Percentiles rank a stretch among this genome's conserved stretches.
phyloP scores from a whole-genome alignment of 768 basidiomycete genomes.

The Rhizopogon vesiculosus region DNA sequence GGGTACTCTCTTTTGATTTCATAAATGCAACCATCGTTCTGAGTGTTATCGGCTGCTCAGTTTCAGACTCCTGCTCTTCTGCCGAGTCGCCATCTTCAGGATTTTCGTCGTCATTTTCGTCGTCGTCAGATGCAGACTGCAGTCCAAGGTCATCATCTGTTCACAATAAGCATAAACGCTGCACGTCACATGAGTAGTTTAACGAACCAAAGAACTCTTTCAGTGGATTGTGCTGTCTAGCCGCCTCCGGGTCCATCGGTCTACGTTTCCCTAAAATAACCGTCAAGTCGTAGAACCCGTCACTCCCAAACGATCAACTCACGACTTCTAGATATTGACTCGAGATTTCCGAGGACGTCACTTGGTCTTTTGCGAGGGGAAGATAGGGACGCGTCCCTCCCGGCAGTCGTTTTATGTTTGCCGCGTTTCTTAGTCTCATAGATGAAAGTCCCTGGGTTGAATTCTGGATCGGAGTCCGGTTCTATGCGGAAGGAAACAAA shows the following conservation, averaged over 20 bases:
- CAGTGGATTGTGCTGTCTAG: slow-evolving; percentile 35
- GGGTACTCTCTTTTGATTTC: slow-evolving; percentile 3
- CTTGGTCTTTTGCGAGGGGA: slow-evolving; percentile 13
- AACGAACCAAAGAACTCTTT: slow-evolving; percentile 45
- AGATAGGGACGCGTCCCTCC: slow-evolving; percentile 6
- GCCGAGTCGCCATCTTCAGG: slow-evolving; percentile 17
- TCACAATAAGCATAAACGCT: not conserved
- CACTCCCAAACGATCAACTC: not conserved
- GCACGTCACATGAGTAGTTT: not conserved
- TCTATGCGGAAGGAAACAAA: slow-evolving; percentile 13
- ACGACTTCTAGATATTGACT: slow-evolving; percentile 9
- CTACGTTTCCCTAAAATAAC: slow-evolving; percentile 2
- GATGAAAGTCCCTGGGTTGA: slow-evolving; percentile 23
- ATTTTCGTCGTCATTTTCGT: slow-evolving; percentile 13
- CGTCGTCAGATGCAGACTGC: slow-evolving; percentile 48
- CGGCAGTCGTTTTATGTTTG: slow-evolving; percentile 14
- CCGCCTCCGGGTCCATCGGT: not conserved
- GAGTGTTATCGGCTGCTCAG: slow-evolving; percentile 14
- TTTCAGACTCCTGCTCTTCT: slow-evolving; percentile 19
- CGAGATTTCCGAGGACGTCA: slow-evolving; percentile 1
- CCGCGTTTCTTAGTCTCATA: slow-evolving; percentile 22
- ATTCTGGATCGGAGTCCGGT: slow-evolving; percentile 29
- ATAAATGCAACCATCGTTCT: slow-evolving; percentile 16
- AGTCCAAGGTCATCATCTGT: slow-evolving; percentile 40
- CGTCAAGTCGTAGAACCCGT: not conserved